Evolutionary conservation across 495 filamentous ascomycete genomes (phyloP).

Genomic region (Xylaria longipes): DNA sequence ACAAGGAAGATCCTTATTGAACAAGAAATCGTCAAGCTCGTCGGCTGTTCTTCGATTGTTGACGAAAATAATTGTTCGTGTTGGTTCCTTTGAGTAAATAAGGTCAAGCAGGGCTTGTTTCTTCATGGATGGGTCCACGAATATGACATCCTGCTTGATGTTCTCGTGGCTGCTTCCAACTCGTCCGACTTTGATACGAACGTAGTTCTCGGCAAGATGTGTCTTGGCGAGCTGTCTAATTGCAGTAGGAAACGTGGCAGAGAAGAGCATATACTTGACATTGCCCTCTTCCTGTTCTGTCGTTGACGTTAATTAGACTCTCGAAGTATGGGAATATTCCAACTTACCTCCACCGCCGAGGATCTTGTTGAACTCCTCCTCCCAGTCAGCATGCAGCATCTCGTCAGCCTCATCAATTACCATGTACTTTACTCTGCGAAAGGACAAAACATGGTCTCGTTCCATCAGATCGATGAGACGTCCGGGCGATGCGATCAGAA

Average conservation of each 20-base stretch:
- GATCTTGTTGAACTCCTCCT: conserved; percentile 69
- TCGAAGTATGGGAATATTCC: not conserved
- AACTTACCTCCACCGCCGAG: conserved; percentile 77
- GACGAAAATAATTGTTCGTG: conserved; percentile 90
- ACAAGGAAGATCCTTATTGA: conserved; percentile 74
- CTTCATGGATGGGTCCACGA: conserved; percentile 67
- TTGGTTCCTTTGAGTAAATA: conserved; percentile 67
- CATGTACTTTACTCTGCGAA: conserved; percentile 79
- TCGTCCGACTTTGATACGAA: conserved; percentile 84
- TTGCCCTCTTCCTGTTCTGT: conserved; percentile 78
- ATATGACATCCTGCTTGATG: conserved; percentile 78
- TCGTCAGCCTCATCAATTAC: conserved; percentile 97
- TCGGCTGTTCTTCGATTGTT: conserved; percentile 79
- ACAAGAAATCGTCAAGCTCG: conserved; percentile 85
- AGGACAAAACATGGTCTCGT: conserved; percentile 67
- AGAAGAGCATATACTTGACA: conserved; percentile 90
- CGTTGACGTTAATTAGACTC: conserved; percentile 24
- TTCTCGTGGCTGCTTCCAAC: conserved; percentile 79
- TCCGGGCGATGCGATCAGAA: conserved; percentile 87
- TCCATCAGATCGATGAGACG: conserved; percentile 84
- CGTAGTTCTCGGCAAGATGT: conserved; percentile 72
- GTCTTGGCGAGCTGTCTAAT: conserved; percentile 77
- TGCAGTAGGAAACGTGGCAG: conserved; percentile 84
- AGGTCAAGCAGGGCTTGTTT: conserved; percentile 74
- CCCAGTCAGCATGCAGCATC: conserved; percentile 80